Conservation (phyloP, 75 land plant genomes). For the Selaginella moellendorffii region DNA sequence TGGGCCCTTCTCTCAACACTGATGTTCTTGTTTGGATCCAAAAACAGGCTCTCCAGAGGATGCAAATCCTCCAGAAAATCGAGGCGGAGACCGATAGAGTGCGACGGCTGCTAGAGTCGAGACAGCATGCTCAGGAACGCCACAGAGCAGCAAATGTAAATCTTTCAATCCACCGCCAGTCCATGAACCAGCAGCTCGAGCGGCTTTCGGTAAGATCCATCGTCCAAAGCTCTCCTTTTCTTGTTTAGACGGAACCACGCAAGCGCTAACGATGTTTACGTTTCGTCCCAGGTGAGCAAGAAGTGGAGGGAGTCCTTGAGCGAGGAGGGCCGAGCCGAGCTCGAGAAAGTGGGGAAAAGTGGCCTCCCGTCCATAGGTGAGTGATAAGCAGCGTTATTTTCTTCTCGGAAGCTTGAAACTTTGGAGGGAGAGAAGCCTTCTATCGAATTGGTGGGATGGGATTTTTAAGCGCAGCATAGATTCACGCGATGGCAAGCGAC, state of each 20-base stretch:
- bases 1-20: background rate
- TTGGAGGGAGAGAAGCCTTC: too few relatives aligned
- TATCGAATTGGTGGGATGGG: too few relatives aligned
- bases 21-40: background rate
- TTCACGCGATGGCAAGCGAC: too few relatives aligned
- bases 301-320: slow-evolving; percentile 14
- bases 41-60: slow-evolving; percentile 8
- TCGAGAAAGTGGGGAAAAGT: background rate
- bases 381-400: too few relatives aligned
- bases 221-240: background rate
- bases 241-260: background rate
- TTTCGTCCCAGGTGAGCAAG: slow-evolving; percentile 12
- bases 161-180: slow-evolving; percentile 20
- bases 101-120: slow-evolving; percentile 10
- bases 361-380: background rate
- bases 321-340: slow-evolving; percentile 1
- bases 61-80: slow-evolving; percentile 11
- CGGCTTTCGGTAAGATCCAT: slow-evolving; percentile 7
- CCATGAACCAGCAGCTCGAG: slow-evolving; percentile 14
- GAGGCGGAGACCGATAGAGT: slow-evolving; percentile 17
- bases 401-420: too few relatives aligned
- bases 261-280: background rate
- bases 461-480: too few relatives aligned
- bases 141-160: slow-evolving; percentile 15
- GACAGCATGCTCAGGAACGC: slow-evolving; percentile 9